Evolutionary conservation across 345 rosid species (phyloP).

Genomic region (Rhizophora mangle): DNA sequence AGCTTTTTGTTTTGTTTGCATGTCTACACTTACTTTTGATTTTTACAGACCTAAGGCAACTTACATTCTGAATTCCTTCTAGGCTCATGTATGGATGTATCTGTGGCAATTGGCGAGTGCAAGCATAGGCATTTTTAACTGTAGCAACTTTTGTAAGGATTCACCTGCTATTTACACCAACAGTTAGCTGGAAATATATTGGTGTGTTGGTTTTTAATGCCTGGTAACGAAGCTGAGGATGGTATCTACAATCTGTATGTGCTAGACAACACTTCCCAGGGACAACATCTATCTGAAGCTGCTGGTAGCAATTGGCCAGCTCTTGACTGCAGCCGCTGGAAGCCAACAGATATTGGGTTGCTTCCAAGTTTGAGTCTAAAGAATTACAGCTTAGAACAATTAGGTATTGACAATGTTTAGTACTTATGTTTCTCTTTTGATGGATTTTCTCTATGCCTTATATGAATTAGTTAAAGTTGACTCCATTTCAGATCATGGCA

Average conservation of each 20-base stretch:
- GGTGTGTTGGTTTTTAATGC: slow-evolving; percentile 43
- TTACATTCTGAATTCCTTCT: too few relatives aligned
- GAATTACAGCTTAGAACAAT: slow-evolving; percentile 28
- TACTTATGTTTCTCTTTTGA: not conserved
- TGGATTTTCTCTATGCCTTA: not conserved
- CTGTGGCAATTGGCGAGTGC: not conserved
- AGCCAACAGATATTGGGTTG: slow-evolving; percentile 26
- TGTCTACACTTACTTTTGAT: too few relatives aligned
- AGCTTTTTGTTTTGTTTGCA: too few relatives aligned
- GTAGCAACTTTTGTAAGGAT: slow-evolving; percentile 24
- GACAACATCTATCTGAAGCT: slow-evolving; percentile 28
- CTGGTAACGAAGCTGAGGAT: slow-evolving; percentile 42
- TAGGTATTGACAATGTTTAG: slow-evolving; percentile 28
- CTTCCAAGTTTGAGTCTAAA: slow-evolving; percentile 27
- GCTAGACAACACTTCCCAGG: slow-evolving; percentile 35
- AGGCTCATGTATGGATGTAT: not conserved
- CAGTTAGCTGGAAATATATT: slow-evolving; percentile 24
- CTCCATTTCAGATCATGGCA: too few relatives aligned
- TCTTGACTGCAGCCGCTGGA: slow-evolving; percentile 31
- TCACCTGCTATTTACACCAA: slow-evolving; percentile 19
- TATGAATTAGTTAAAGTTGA: too few relatives aligned
- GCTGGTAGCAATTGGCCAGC: slow-evolving; percentile 33
- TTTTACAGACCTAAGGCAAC: too few relatives aligned
- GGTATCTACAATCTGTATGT: slow-evolving; percentile 38
- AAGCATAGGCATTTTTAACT: not conserved